Evolutionary conservation across 805 yeast species (phyloP).

Genomic region (Candida silvicultrix): DNA sequence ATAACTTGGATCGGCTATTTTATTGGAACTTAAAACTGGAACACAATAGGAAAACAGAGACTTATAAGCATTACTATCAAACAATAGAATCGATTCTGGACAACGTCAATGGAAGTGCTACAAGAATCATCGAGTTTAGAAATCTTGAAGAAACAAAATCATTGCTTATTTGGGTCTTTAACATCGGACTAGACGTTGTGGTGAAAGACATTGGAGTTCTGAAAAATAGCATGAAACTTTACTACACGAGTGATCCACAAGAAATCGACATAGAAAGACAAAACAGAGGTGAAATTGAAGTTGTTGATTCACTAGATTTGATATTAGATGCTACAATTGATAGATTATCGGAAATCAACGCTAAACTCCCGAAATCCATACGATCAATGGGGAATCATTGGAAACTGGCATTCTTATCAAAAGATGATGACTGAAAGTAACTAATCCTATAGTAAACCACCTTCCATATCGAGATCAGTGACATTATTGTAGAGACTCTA

Average conservation of each 20-base stretch:
- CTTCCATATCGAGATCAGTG: too few relatives aligned
- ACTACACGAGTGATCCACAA: slow-evolving; percentile 30
- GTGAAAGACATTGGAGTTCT: slow-evolving; percentile 4
- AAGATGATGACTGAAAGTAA: not conserved
- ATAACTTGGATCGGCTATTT: slow-evolving; percentile 31
- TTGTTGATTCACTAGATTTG: slow-evolving; percentile 24
- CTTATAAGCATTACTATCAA: slow-evolving; percentile 30
- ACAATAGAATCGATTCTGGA: slow-evolving; percentile 35
- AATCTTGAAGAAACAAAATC: slow-evolving; percentile 10
- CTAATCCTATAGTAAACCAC: not conserved
- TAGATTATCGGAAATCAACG: slow-evolving; percentile 24
- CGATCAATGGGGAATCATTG: slow-evolving; percentile 15
- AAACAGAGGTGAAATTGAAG: slow-evolving; percentile 35
- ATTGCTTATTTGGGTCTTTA: slow-evolving; percentile 44
- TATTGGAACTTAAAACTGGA: slow-evolving; percentile 50
- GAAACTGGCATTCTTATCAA: slow-evolving; percentile 11
- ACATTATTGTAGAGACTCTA: too few relatives aligned
- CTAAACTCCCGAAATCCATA: slow-evolving; percentile 26
- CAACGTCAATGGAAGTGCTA: slow-evolving; percentile 35
- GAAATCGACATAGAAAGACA: slow-evolving; percentile 22
- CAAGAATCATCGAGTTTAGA: slow-evolving; percentile 27
- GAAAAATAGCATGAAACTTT: slow-evolving; percentile 35
- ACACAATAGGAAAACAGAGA: slow-evolving; percentile 17
- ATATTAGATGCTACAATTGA: slow-evolving; percentile 26
- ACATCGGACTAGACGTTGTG: slow-evolving; percentile 28